Percentiles rank a stretch among this genome's conserved stretches.
phyloP scores from a whole-genome alignment of 805 yeast species.

The Maudiozyma turicensis region DNA sequence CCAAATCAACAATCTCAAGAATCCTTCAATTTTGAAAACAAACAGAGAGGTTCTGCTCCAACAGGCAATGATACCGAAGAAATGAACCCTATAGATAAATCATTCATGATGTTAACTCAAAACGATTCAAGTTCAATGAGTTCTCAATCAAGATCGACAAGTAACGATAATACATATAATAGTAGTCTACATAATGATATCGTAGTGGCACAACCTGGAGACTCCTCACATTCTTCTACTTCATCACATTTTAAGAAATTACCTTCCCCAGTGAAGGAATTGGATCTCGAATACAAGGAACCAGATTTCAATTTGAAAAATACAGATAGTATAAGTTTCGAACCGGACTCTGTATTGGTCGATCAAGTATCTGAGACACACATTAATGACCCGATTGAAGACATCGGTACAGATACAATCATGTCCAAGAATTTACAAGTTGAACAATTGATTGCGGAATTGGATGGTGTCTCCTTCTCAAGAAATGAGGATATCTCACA shows the following conservation, averaged over 20 bases:
- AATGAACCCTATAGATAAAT: slow-evolving; percentile 24
- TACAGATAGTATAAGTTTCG: background rate
- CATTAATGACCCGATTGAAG: background rate
- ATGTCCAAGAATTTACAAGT: slow-evolving; percentile 20
- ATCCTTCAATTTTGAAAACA: background rate
- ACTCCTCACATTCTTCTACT: background rate
- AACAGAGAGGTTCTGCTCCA: no score
- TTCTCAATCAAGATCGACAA: background rate
- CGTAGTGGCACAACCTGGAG: background rate
- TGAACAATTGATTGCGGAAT: slow-evolving; percentile 24
- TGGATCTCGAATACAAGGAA: background rate
- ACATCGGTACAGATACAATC: slow-evolving; percentile 1
- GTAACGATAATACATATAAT: background rate
- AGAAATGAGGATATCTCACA: slow-evolving; percentile 14
- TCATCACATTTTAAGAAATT: background rate
- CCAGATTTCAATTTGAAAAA: background rate
- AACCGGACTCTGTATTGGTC: background rate
- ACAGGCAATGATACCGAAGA: background rate
- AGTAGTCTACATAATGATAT: background rate
- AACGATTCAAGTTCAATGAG: slow-evolving; percentile 9
- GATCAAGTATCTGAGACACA: background rate
- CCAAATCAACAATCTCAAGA: background rate
- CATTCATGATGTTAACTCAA: slow-evolving; percentile 25
- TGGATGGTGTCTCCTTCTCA: slow-evolving; percentile 21
- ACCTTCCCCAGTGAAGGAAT: background rate